Conservation (phyloP, 441 rosid species). For the Corymbia citriodora region DNA sequence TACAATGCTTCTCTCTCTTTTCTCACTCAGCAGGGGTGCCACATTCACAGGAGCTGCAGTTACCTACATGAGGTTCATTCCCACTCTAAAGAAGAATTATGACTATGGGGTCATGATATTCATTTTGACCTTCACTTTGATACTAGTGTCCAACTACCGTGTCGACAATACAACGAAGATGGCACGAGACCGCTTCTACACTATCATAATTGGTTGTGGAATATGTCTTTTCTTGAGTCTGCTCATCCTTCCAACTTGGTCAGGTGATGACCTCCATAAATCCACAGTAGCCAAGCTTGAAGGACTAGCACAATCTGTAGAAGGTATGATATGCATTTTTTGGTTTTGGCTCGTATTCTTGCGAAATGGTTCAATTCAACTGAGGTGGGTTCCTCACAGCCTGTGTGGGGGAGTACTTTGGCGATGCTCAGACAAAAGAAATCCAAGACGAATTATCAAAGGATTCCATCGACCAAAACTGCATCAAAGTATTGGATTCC, state of each 20-base stretch:
- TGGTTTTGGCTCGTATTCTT: background rate
- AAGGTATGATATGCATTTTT: constrained; percentile 34
- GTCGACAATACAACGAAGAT: constrained; percentile 48
- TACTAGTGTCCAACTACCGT: constrained; percentile 77
- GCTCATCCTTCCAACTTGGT: constrained; percentile 75
- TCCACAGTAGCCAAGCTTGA: constrained; percentile 64
- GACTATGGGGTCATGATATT: constrained; percentile 87
- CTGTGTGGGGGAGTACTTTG: constrained; percentile 66
- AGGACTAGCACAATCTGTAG: constrained; percentile 66
- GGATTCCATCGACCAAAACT: constrained; percentile 68
- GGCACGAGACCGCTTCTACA: constrained; percentile 62
- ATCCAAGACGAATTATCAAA: constrained; percentile 22
- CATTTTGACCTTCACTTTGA: constrained; percentile 72
- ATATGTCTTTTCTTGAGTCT: constrained; percentile 72
- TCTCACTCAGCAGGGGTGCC: background rate
- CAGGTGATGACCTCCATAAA: constrained; percentile 83
- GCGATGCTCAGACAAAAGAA: constrained; percentile 18
- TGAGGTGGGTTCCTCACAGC: constrained; percentile 27
- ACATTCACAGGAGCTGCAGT: constrained; percentile 49
- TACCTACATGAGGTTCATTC: constrained; percentile 73
- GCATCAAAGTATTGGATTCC: constrained; percentile 74
- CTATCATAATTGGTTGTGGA: constrained; percentile 66
- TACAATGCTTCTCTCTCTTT: background rate
- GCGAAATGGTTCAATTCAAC: background rate
- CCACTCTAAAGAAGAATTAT: constrained; percentile 69